Percentiles rank a stretch among this genome's conserved stretches.
These are phyloP conservation scores for Myriosclerotinia duriaeana DNA, from an alignment of 2,329 filamentous ascomycete species.

Conservation along the genomic window DNA sequence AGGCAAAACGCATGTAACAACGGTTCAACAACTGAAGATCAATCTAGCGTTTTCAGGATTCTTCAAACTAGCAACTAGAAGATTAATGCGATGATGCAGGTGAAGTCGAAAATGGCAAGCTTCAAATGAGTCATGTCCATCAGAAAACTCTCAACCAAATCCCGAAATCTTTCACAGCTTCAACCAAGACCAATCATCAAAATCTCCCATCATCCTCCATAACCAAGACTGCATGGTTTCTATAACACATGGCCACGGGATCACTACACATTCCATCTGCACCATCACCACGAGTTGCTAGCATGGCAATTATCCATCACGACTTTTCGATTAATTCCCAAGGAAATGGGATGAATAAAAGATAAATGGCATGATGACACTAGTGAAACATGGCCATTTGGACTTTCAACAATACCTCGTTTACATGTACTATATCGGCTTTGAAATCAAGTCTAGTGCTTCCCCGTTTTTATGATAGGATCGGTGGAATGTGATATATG, in stretches of 20 bases:
- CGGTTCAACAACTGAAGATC: too few species aligned
- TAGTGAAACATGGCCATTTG: conserved; percentile 12
- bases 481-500: conserved; percentile 1
- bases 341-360: neutral
- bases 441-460: neutral
- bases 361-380: neutral
- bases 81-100: neutral
- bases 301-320: neutral
- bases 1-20: neutral
- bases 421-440: conserved; percentile 1
- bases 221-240: neutral
- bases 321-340: too few species aligned
- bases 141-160: neutral
- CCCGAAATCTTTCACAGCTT: neutral
- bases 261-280: conserved; percentile 3
- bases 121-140: neutral
- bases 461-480: neutral
- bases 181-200: neutral
- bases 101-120: neutral
- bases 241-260: conserved; percentile 13
- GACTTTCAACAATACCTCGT: too few species aligned
- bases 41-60: neutral
- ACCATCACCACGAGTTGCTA: neutral
- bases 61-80: neutral
- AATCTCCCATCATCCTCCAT: too few species aligned